Conservation (phyloP, 345 rosid genomes). For the Eutrema yunnanense region DNA sequence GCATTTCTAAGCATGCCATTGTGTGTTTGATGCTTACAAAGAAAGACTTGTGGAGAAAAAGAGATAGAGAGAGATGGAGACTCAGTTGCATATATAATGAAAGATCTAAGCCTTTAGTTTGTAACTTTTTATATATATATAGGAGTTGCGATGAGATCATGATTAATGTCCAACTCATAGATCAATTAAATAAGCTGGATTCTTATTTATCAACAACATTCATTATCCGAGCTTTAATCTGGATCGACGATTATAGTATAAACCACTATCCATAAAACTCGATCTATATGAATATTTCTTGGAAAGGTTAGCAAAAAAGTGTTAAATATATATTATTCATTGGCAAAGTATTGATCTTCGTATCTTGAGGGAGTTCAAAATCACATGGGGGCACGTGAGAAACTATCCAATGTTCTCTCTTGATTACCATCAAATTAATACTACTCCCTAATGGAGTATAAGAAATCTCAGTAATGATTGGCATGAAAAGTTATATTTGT, state of each 20-base stretch:
- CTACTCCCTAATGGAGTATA: background rate
- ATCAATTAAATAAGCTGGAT: background rate
- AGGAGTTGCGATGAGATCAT: background rate
- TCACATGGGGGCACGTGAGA: slow-evolving; percentile 27
- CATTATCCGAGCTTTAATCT: background rate
- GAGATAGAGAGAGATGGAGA: background rate
- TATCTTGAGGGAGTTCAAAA: slow-evolving; percentile 3
- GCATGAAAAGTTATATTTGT: background rate
- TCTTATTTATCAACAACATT: background rate
- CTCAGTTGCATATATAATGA: background rate
- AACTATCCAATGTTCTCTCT: slow-evolving; percentile 3
- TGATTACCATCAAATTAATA: background rate
- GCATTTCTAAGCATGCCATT: slow-evolving; percentile 70
- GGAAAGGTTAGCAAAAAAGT: background rate
- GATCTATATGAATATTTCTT: slow-evolving; percentile 2
- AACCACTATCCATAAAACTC: background rate
- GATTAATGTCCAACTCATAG: background rate
- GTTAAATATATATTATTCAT: background rate
- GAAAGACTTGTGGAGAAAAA: background rate
- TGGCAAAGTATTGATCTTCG: slow-evolving; percentile 13
- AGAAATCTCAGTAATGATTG: background rate
- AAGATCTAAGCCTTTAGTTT: background rate
- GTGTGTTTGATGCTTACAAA: background rate
- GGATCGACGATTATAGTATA: background rate
- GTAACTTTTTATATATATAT: background rate